These are phyloP conservation scores for Epichloe coenophiala DNA, from an alignment of 2,329 filamentous ascomycete genomes.

Conservation along the genomic window DNA sequence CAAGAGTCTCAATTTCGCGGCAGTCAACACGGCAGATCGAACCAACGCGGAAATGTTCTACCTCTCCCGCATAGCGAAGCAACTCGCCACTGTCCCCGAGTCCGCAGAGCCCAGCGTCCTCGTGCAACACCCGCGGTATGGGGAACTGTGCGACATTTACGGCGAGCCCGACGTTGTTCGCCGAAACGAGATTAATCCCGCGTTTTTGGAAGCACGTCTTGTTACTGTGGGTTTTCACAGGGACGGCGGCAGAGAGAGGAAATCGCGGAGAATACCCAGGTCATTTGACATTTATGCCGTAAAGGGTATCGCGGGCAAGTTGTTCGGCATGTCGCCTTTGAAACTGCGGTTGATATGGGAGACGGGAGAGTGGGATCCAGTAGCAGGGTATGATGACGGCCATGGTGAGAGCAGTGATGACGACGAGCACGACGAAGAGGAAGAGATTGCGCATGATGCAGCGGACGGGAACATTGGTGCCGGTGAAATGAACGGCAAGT, in stretches of 20 bases:
- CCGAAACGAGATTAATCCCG: conserved; percentile 49
- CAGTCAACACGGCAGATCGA: conserved; percentile 59
- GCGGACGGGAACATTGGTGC: neutral
- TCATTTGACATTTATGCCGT: conserved; percentile 70
- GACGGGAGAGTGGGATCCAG: conserved; percentile 80
- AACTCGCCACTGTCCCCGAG: conserved; percentile 49
- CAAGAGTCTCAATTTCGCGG: conserved; percentile 57
- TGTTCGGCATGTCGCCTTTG: conserved; percentile 54
- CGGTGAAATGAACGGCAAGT: conserved; percentile 15
- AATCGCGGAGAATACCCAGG: conserved; percentile 48
- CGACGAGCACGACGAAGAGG: conserved; percentile 21
- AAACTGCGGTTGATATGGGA: conserved; percentile 64
- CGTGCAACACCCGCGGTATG: conserved; percentile 55
- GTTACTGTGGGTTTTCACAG: conserved; percentile 46
- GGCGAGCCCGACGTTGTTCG: conserved; percentile 54
- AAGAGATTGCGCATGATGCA: conserved; percentile 14
- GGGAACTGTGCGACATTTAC: conserved; percentile 60
- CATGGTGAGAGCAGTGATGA: conserved; percentile 42
- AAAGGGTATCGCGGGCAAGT: conserved; percentile 60
- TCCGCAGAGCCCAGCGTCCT: conserved; percentile 41
- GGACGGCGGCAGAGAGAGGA: conserved; percentile 13
- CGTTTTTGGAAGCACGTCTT: conserved; percentile 70
- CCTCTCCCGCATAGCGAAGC: conserved; percentile 66
- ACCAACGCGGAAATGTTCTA: conserved; percentile 90
- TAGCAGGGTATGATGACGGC: conserved; percentile 47